Evolutionary conservation across 768 basidiomycete genomes (phyloP), one percentile per base, ranked within the genome.

Genomic region (Lactifluus echinatus): DNA sequence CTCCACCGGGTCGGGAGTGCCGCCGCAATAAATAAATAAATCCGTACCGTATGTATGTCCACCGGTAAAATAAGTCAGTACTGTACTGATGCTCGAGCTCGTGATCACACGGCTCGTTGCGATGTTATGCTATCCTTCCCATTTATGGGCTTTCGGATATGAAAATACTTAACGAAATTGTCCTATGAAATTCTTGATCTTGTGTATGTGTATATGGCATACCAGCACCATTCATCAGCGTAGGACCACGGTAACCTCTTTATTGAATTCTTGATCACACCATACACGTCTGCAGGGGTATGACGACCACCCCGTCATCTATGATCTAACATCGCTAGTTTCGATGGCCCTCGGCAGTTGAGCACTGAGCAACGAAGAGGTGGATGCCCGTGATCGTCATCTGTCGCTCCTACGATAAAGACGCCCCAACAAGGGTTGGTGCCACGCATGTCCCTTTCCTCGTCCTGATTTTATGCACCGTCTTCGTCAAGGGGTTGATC

Each of bases 361-460:
- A 29, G 1, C 5, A 14, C 19, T 14, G 37, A 34, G n/a, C n/a
- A n/a, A n/a, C n/a, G n/a, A n/a, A n/a, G n/a, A n/a, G n/a, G n/a
- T n/a, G 31, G 31, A 31, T 31, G 21, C 5, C 7, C 36, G 26
- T 15, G 2, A 53, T 58, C 40, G 4, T 17, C 39, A 45, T 45
- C 26, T 14, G 12, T 19, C 1, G 31, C 34, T 45, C 23, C 43
- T 63, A 63, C 63, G 94, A 96, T 65, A 99, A 70, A n/a, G 89
- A 90, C 8, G 95, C 95, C 5, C 92, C 95, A 53, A 93, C 76
- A 44, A 95, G 78, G 7, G 79, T 89, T 15, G 87, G 85, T 8
- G 93, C 84, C 12, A 82, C 65, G 69, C 91, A 94, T 28, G 89
- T 75, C 14, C 94, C 96, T 24, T 82, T 78, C 67, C 85, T 85